These are phyloP conservation scores for Elsinoe batatas DNA, from an alignment of 2,329 filamentous ascomycete species.

Conservation along the genomic window DNA sequence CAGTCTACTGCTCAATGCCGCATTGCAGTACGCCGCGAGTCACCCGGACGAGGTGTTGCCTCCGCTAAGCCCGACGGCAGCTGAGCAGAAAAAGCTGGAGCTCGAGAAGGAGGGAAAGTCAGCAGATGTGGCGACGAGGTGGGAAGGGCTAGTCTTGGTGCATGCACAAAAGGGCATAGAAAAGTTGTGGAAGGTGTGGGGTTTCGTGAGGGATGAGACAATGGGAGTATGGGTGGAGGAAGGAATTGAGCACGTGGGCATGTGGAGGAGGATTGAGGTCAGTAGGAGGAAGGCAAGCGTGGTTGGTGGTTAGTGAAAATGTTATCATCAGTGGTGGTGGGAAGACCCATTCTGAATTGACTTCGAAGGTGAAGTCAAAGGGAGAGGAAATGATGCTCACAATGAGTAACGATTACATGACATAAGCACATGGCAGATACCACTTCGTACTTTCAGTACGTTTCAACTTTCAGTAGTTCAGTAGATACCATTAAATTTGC, in stretches of 20 bases:
- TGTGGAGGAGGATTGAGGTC: slow-evolving; percentile 54
- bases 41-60: slow-evolving; percentile 44
- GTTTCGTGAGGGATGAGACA: slow-evolving; percentile 61
- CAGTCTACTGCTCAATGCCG: slow-evolving; percentile 55
- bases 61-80: slow-evolving; percentile 28
- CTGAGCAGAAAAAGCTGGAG: slow-evolving; percentile 31
- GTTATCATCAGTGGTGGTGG: not conserved
- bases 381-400: not conserved
- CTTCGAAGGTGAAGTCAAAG: not conserved
- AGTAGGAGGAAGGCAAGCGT: not conserved
- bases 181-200: slow-evolving; percentile 57
- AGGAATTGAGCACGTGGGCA: slow-evolving; percentile 74
- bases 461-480: not conserved
- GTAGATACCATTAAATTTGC: too few species aligned
- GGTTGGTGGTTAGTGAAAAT: not conserved
- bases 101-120: slow-evolving; percentile 26
- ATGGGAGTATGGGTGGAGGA: slow-evolving; percentile 77
- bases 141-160: slow-evolving; percentile 65
- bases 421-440: slow-evolving; percentile 1
- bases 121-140: slow-evolving; percentile 38
- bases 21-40: slow-evolving; percentile 55
- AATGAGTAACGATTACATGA: not conserved
- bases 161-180: slow-evolving; percentile 66
- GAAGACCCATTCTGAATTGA: not conserved
- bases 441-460: not conserved